Evolutionary conservation across 148 eudicot species (phyloP).

Genomic region (Heliamphora exappendiculata): DNA sequence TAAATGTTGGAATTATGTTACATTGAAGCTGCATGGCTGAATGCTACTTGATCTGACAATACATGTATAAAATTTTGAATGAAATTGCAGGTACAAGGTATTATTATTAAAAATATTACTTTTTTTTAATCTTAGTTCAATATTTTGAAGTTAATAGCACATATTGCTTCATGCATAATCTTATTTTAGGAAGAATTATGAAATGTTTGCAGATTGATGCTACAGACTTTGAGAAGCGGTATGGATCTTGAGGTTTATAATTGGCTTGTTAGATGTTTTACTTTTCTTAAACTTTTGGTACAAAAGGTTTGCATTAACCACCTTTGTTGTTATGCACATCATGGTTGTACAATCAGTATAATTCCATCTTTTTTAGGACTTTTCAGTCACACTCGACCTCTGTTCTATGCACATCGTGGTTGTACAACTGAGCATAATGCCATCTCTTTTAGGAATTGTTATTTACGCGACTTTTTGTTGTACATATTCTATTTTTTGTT

Average conservation of each 20-base stretch:
- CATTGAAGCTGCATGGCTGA: background rate
- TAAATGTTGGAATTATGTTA: background rate
- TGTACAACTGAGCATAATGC: no score
- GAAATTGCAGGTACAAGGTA: background rate
- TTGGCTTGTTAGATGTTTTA: background rate
- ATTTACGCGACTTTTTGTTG: no score
- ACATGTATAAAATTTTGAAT: background rate
- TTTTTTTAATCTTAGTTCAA: background rate
- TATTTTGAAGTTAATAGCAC: background rate
- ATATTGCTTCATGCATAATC: background rate
- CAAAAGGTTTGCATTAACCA: background rate
- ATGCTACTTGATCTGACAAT: background rate
- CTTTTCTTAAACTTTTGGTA: background rate
- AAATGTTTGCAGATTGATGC: background rate
- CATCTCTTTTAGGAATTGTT: no score
- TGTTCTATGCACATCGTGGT: background rate
- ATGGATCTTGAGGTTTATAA: background rate
- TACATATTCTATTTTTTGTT: no score
- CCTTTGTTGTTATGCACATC: background rate
- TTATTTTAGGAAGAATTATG: background rate
- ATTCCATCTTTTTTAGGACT: background rate
- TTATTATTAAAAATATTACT: no score
- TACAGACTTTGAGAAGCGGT: background rate
- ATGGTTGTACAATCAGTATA: background rate
- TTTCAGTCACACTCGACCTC: background rate